Conservation (phyloP, 768 basidiomycete genomes). For the Leucocoprinus leucothites region DNA sequence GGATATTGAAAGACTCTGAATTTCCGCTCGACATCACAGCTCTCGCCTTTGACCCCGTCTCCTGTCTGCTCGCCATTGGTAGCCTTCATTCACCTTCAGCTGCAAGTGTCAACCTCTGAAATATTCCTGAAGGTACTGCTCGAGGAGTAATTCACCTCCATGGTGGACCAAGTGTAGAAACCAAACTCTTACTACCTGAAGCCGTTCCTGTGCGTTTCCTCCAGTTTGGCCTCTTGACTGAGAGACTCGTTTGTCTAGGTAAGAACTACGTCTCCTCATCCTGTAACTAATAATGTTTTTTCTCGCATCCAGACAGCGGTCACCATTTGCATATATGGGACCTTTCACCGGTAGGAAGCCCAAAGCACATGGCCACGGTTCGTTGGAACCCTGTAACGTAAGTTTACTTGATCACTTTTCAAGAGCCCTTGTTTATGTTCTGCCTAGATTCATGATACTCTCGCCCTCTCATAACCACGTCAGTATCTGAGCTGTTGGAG, state of each 20-base stretch:
- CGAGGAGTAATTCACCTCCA: slow-evolving; percentile 62
- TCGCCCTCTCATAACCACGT: slow-evolving; percentile 77
- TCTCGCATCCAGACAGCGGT: slow-evolving; percentile 40
- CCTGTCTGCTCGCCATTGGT: slow-evolving; percentile 63
- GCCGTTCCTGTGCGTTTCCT: slow-evolving; percentile 53
- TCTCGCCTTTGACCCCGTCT: slow-evolving; percentile 57
- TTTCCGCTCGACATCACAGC: slow-evolving; percentile 49
- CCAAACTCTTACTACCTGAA: slow-evolving; percentile 43
- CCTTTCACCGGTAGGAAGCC: slow-evolving; percentile 46
- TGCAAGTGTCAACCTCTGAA: slow-evolving; percentile 5
- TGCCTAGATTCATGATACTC: slow-evolving; percentile 49
- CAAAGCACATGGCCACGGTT: slow-evolving; percentile 47
- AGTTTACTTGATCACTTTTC: slow-evolving; percentile 16
- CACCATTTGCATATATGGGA: slow-evolving; percentile 62
- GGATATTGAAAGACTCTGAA: slow-evolving; percentile 43
- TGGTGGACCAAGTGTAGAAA: slow-evolving; percentile 65
- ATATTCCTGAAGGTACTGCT: slow-evolving; percentile 48
- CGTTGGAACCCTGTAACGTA: slow-evolving; percentile 50
- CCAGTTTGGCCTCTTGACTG: slow-evolving; percentile 53
- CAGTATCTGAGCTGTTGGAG: slow-evolving; percentile 15
- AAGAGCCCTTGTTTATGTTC: background rate
- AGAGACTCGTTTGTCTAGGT: slow-evolving; percentile 65
- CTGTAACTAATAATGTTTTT: slow-evolving; percentile 2
- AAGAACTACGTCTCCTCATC: slow-evolving; percentile 13
- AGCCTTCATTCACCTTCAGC: slow-evolving; percentile 13